Conservation (phyloP, 1,139 yeast genomes). For the Blastobotrys elegans region DNA sequence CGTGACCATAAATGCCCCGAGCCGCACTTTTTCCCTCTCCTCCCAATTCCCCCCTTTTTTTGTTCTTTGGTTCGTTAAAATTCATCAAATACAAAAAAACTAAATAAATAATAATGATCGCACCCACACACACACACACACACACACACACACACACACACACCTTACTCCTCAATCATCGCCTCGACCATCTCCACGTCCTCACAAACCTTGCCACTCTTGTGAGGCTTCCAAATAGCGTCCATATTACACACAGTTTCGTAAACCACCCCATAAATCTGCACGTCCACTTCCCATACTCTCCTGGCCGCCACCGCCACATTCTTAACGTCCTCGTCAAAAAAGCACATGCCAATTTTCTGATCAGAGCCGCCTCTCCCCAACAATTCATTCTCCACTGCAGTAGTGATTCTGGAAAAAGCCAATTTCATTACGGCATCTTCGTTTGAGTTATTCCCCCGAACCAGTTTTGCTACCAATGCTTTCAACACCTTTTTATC, state of each 20-base stretch:
- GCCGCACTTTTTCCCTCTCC: too few relatives aligned
- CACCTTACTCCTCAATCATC: background rate
- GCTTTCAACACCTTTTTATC: constrained; percentile 21
- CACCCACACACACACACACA: too few relatives aligned
- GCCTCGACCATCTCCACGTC: background rate
- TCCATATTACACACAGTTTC: constrained; percentile 18
- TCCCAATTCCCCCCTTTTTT: too few relatives aligned
- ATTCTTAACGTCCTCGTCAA: constrained; percentile 19
- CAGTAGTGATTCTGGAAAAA: constrained; percentile 19
- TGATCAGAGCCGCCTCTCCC: constrained; percentile 3
- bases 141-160: too few relatives aligned
- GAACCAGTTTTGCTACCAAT: constrained; percentile 15
- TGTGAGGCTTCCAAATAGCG: constrained; percentile 17
- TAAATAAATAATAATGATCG: too few relatives aligned
- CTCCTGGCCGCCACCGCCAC: constrained; percentile 19
- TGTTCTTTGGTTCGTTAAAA: background rate
- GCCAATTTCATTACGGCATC: constrained; percentile 22
- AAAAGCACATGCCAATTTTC: constrained; percentile 14
- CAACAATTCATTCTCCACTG: constrained; percentile 18
- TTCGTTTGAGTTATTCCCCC: constrained; percentile 11
- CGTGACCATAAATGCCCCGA: too few relatives aligned
- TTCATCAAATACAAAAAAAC: too few relatives aligned
- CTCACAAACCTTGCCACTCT: background rate
- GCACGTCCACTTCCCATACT: constrained; percentile 23
- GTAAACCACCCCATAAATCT: constrained; percentile 24